Percentiles rank a stretch among this genome's conserved stretches.
phyloP scores from a whole-genome alignment of 2,329 filamentous ascomycete species.

The Monilinia aucupariae region DNA sequence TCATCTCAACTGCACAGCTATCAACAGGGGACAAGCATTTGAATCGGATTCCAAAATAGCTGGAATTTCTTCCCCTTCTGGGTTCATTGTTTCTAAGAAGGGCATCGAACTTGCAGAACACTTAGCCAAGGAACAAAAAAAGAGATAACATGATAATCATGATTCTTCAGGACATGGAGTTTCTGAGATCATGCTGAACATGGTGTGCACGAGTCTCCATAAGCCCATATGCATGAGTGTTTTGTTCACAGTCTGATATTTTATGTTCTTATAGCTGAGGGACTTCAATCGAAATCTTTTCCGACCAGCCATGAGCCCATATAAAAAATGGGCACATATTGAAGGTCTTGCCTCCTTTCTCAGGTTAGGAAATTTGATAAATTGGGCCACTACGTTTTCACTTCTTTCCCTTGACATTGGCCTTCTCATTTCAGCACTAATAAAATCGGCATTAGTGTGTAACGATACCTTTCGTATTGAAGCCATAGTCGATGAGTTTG shows the following conservation, averaged over 20 bases:
- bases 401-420: background rate
- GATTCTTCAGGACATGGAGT: conserved; percentile 26
- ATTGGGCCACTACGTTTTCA: conserved; percentile 18
- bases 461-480: conserved; percentile 19
- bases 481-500: background rate
- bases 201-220: conserved; percentile 10
- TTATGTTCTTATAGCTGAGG: conserved; percentile 13
- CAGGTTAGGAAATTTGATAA: conserved; percentile 12
- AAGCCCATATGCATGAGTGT: too few species aligned
- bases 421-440: background rate
- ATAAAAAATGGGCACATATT: conserved; percentile 24
- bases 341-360: conserved; percentile 22
- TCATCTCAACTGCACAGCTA: too few species aligned
- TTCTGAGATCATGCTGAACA: conserved; percentile 22
- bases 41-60: background rate
- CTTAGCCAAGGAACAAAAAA: background rate
- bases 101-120: background rate
- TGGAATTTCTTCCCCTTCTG: background rate
- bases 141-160: conserved; percentile 26
- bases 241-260: background rate
- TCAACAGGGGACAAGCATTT: too few species aligned
- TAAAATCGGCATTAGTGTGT: conserved; percentile 15
- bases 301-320: conserved; percentile 22
- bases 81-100: background rate
- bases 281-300: conserved; percentile 24